These are phyloP conservation scores for Priceomyces fermenticarens DNA, from an alignment of 805 yeast genomes.

Conservation along the genomic window DNA sequence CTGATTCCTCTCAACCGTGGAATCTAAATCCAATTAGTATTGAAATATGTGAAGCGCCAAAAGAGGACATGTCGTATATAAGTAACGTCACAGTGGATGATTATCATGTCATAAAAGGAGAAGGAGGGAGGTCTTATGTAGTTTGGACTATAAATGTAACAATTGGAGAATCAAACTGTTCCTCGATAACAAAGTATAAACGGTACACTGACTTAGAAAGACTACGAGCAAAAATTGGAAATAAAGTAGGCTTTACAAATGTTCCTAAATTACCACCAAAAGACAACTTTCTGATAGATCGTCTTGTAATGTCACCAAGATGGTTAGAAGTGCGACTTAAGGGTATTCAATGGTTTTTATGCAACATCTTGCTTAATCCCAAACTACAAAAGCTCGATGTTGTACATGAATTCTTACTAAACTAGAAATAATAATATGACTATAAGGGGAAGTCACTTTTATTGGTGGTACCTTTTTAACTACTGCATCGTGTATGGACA, in stretches of 20 bases:
- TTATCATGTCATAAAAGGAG: constrained; percentile 36
- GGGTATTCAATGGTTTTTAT: constrained; percentile 60
- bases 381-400: constrained; percentile 33
- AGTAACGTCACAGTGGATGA: constrained; percentile 43
- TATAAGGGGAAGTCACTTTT: too few species aligned
- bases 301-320: constrained; percentile 34
- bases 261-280: constrained; percentile 55
- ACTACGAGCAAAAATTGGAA: constrained; percentile 42
- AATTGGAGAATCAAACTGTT: constrained; percentile 32
- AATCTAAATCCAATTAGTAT: too few species aligned
- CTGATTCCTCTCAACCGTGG: too few species aligned
- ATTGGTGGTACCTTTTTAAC: too few species aligned
- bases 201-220: constrained; percentile 64
- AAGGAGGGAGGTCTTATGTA: constrained; percentile 32
- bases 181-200: constrained; percentile 48
- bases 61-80: constrained; percentile 21
- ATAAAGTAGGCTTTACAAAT: constrained; percentile 37
- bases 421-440: neutral
- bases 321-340: constrained; percentile 56
- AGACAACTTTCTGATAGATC: constrained; percentile 36
- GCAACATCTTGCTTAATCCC: constrained; percentile 52
- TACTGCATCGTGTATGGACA: too few species aligned
- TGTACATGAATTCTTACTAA: constrained; percentile 39
- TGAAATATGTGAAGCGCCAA: too few species aligned
- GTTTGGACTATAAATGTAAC: constrained; percentile 39